Evolutionary conservation across 257 asterid species (phyloP).

Genomic region (Fraxinus pennsylvanica): DNA sequence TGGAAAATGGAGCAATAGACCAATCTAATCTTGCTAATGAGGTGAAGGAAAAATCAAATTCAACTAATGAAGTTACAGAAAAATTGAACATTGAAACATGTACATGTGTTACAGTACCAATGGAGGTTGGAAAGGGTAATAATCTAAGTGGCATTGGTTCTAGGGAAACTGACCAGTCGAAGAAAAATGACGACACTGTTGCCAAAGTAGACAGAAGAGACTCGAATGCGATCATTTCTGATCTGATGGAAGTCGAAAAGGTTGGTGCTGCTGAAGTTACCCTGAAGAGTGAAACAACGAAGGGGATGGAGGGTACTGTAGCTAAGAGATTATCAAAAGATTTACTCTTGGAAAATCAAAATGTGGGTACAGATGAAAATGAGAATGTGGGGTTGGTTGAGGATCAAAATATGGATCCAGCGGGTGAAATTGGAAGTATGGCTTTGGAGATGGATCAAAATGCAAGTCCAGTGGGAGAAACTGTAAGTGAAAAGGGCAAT

Average conservation of each 20-base stretch:
- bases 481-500: constrained; percentile 21
- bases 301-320: constrained; percentile 21
- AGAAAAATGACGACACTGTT: constrained; percentile 20
- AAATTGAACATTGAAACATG: constrained; percentile 4
- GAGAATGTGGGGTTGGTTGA: constrained; percentile 14
- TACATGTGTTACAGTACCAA: constrained; percentile 17
- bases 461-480: constrained; percentile 18
- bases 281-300: constrained; percentile 2
- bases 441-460: constrained; percentile 24
- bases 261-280: neutral
- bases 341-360: constrained; percentile 21
- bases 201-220: constrained; percentile 25
- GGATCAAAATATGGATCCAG: constrained; percentile 22
- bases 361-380: constrained; percentile 13
- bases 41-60: neutral
- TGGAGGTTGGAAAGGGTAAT: constrained; percentile 5
- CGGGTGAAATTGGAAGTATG: constrained; percentile 23
- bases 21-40: constrained; percentile 15
- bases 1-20: neutral
- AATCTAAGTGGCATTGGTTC: constrained; percentile 4
- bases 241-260: constrained; percentile 27
- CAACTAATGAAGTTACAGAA: constrained; percentile 16
- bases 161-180: neutral
- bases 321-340: constrained; percentile 14
- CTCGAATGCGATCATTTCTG: constrained; percentile 7